A percentile compares a stretch with the other conserved stretches of the same genome.
Evolutionary conservation across 2,329 filamentous ascomycete species (phyloP).

Genomic region (Calonectria multiphialidica): DNA sequence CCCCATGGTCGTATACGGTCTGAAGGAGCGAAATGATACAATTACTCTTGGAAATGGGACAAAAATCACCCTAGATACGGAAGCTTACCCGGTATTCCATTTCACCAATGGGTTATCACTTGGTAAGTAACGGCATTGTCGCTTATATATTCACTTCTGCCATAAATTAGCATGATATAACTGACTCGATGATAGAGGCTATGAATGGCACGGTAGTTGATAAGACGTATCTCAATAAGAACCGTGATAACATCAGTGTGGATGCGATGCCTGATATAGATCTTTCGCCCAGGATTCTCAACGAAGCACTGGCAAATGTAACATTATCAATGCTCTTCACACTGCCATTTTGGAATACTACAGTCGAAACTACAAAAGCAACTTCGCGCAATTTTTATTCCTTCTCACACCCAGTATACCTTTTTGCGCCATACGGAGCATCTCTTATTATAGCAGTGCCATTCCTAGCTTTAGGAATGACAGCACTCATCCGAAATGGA

Average conservation of each 20-base stretch:
- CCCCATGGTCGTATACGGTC: background rate
- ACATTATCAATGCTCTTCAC: background rate
- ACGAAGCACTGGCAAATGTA: background rate
- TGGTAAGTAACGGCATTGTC: background rate
- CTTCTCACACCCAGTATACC: background rate
- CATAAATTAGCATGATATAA: background rate
- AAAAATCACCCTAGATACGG: background rate
- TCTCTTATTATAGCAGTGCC: background rate
- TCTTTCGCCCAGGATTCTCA: background rate
- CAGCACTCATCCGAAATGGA: background rate
- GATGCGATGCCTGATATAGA: background rate
- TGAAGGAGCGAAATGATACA: background rate
- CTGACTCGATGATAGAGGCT: background rate
- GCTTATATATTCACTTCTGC: background rate
- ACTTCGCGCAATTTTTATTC: background rate
- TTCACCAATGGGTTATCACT: background rate
- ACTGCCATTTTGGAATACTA: background rate
- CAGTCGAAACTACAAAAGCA: background rate
- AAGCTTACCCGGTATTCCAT: background rate
- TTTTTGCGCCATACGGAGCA: background rate
- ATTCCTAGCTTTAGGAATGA: background rate
- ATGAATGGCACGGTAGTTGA: background rate
- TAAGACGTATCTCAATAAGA: background rate
- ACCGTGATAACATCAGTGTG: background rate
- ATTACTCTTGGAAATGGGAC: background rate